Conservation (phyloP, 164 flowering plant genomes). For the Protea cynaroides region DNA sequence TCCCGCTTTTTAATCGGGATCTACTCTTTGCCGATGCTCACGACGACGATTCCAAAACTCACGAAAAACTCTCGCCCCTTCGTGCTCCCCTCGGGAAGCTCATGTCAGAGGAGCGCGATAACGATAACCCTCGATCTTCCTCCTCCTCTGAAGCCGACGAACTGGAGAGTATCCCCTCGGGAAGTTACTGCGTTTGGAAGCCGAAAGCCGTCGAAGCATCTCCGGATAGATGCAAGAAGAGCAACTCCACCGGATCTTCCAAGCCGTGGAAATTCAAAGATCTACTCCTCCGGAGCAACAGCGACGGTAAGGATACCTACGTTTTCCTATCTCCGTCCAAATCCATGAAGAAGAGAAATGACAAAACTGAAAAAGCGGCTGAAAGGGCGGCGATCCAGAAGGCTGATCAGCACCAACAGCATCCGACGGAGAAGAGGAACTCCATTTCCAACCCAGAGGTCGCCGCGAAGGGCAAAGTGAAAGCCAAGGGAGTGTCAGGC, state of each 20-base stretch:
- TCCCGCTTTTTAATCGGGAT: conserved; percentile 35
- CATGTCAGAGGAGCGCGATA: too few relatives aligned
- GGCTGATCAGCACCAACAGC: background rate
- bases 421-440: background rate
- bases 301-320: conserved; percentile 41
- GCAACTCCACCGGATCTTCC: conserved; percentile 29
- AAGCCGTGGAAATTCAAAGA: conserved; percentile 32
- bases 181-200: conserved; percentile 25
- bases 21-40: conserved; percentile 14
- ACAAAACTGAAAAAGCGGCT: conserved; percentile 4
- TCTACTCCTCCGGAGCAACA: conserved; percentile 35
- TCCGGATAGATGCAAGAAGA: conserved; percentile 22
- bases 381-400: background rate
- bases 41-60: conserved; percentile 3
- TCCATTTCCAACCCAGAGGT: background rate
- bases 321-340: conserved; percentile 32
- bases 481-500: background rate
- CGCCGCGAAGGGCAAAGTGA: background rate
- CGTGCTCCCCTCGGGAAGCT: conserved; percentile 37
- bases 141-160: conserved; percentile 27
- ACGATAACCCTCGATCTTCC: conserved; percentile 1
- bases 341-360: conserved; percentile 14
- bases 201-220: conserved; percentile 11
- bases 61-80: conserved; percentile 3
- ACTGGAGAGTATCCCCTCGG: conserved; percentile 9